phyloP scores from a whole-genome alignment of 768 basidiomycete genomes.

The Hypholoma fasciculare region DNA sequence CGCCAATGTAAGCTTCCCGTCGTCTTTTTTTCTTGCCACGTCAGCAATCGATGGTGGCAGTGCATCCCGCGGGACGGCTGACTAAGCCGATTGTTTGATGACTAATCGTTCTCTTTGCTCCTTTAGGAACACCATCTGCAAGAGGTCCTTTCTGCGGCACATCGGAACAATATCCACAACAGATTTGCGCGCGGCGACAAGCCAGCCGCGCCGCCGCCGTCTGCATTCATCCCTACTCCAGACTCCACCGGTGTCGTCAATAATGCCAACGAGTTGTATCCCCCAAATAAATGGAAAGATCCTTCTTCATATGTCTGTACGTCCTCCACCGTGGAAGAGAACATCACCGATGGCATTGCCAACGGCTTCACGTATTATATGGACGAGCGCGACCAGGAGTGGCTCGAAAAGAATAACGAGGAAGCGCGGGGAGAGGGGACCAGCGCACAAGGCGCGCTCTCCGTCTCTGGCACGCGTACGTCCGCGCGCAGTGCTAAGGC shows the following conservation, averaged over 20 bases:
- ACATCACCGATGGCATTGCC: conserved; percentile 55
- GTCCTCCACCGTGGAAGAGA: conserved; percentile 86
- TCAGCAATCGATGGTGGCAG: conserved; percentile 44
- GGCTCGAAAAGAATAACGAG: conserved; percentile 92
- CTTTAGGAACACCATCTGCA: conserved; percentile 57
- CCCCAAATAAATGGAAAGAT: conserved; percentile 68
- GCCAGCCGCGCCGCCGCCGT: conserved; percentile 35
- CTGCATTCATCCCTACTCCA: conserved; percentile 89
- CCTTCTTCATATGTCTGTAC: conserved; percentile 77
- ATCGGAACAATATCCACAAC: conserved; percentile 31
- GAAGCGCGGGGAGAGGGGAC: conserved; percentile 85
- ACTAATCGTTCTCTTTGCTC: conserved; percentile 27
- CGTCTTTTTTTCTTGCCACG: conserved; percentile 34
- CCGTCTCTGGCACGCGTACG: conserved; percentile 50
- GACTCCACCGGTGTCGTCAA: conserved; percentile 81
- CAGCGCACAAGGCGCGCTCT: conserved; percentile 70
- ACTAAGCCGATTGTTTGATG: conserved; percentile 35
- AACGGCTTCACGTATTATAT: conserved; percentile 88
- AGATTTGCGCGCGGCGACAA: conserved; percentile 34
- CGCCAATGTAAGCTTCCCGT: conserved; percentile 76
- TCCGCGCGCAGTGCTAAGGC: conserved; percentile 72
- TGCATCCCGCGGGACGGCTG: conserved; percentile 51
- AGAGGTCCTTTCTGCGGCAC: conserved; percentile 47
- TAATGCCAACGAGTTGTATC: conserved; percentile 80
- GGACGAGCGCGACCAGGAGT: conserved; percentile 95